Conservation (phyloP, 805 yeast genomes). For the Candida wancherniae region DNA sequence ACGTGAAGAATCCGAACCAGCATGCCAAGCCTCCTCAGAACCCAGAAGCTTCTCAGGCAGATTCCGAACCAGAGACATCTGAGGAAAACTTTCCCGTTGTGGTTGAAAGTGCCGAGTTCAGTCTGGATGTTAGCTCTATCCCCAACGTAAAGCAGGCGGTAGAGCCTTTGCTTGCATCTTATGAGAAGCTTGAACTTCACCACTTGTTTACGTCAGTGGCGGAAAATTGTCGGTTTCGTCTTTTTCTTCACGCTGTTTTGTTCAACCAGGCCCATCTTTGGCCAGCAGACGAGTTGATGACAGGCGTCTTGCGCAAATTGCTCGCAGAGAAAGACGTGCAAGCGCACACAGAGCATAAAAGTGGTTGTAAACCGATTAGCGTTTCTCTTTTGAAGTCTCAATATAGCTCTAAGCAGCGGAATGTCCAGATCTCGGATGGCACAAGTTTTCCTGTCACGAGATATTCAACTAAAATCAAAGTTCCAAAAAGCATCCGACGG, state of each 20-base stretch:
- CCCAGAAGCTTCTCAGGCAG: no score
- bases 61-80: no score
- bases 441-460: no score
- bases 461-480: no score
- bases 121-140: slow-evolving; percentile 4
- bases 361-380: no score
- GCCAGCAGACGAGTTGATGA: slow-evolving; percentile 6
- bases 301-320: slow-evolving; percentile 5
- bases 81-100: no score
- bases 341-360: no score
- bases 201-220: slow-evolving; percentile 7
- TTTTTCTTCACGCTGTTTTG: slow-evolving; percentile 12
- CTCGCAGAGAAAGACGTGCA: slow-evolving; percentile 10
- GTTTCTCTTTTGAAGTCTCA: no score
- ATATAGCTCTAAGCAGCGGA: no score
- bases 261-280: slow-evolving; percentile 5
- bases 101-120: no score
- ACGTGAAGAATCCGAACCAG: neutral
- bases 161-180: slow-evolving; percentile 2
- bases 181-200: slow-evolving; percentile 10
- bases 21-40: neutral
- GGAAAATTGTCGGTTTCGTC: slow-evolving; percentile 13
- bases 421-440: no score
- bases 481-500: no score
- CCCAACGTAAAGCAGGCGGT: slow-evolving; percentile 2